These are phyloP conservation scores for Pythium angustatum DNA, from an alignment of 352 stramenopile species.

Conservation along the genomic window DNA sequence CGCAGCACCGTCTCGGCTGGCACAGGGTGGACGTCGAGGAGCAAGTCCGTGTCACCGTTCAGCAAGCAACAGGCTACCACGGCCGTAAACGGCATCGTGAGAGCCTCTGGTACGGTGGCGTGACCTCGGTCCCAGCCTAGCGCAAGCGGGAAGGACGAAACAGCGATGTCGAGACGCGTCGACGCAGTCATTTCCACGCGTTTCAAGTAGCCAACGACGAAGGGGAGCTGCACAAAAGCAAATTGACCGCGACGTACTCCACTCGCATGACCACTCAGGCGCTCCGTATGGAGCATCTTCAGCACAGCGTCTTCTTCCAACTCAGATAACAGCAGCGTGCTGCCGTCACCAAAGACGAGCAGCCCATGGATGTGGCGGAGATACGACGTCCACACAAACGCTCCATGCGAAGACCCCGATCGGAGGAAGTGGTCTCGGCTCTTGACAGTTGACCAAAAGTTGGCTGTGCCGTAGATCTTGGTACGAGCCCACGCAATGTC, in stretches of 20 bases:
- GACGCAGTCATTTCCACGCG: background rate
- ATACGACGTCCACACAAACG: background rate
- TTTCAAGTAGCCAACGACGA: background rate
- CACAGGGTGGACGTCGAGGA: constrained; percentile 1
- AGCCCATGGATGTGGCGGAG: constrained; percentile 36
- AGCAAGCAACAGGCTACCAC: constrained; percentile 1
- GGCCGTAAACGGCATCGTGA: background rate
- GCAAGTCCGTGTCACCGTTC: constrained; percentile 15
- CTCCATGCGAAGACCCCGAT: background rate
- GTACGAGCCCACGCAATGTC: constrained; percentile 28
- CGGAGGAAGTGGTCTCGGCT: background rate
- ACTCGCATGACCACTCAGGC: background rate
- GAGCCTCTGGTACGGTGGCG: background rate
- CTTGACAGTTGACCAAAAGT: constrained; percentile 39
- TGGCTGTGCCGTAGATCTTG: constrained; percentile 37
- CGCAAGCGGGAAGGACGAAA: background rate
- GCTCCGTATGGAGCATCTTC: constrained; percentile 27
- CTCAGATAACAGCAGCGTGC: constrained; percentile 41
- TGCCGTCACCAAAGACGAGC: constrained; percentile 41
- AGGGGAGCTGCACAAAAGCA: constrained; percentile 2
- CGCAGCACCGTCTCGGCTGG: background rate
- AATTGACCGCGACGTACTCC: background rate
- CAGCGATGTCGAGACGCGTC: background rate
- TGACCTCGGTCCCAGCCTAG: background rate
- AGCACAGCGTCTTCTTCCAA: constrained; percentile 44